These are phyloP conservation scores for Pseudogymnoascus verrucosus DNA, from an alignment of 2,329 filamentous ascomycete species.

Conservation along the genomic window DNA sequence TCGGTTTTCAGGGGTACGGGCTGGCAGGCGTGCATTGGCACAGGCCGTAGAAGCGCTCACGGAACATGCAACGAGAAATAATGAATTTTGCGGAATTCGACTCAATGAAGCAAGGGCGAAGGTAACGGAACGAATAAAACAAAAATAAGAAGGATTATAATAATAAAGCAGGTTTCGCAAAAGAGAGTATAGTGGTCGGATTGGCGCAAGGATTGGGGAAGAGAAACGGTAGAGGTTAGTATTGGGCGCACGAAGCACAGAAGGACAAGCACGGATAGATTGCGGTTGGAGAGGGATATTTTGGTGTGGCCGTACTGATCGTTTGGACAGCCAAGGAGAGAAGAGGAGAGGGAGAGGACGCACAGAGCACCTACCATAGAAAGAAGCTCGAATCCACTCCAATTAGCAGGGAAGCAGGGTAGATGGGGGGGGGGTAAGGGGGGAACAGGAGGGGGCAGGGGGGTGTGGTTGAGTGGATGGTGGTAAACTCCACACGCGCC, in stretches of 20 bases:
- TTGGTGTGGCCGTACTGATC: not conserved
- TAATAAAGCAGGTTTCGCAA: not conserved
- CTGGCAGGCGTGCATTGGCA: conserved; percentile 7
- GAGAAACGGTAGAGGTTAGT: not conserved
- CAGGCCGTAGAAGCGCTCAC: not conserved
- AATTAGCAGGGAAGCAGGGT: not conserved
- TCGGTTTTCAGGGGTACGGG: conserved; percentile 9
- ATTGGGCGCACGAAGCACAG: not conserved
- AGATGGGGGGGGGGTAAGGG: too few species aligned
- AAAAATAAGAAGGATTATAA: not conserved
- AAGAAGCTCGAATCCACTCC: conserved; percentile 7
- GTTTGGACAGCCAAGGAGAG: conserved; percentile 6
- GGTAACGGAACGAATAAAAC: not conserved
- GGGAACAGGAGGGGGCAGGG: not conserved
- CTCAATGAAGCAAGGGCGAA: not conserved
- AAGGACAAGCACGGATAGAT: not conserved
- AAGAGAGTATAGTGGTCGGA: conserved; percentile 5
- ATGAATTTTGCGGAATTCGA: not conserved
- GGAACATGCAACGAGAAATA: conserved; percentile 3
- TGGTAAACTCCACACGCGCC: not conserved
- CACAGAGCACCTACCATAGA: conserved; percentile 1
- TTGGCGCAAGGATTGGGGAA: conserved; percentile 2
- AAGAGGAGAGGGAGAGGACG: not conserved
- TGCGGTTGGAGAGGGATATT: not conserved
- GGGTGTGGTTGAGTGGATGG: not conserved